phyloP scores from a whole-genome alignment of 2,329 filamentous ascomycete species.

The Penicillium glabrum region DNA sequence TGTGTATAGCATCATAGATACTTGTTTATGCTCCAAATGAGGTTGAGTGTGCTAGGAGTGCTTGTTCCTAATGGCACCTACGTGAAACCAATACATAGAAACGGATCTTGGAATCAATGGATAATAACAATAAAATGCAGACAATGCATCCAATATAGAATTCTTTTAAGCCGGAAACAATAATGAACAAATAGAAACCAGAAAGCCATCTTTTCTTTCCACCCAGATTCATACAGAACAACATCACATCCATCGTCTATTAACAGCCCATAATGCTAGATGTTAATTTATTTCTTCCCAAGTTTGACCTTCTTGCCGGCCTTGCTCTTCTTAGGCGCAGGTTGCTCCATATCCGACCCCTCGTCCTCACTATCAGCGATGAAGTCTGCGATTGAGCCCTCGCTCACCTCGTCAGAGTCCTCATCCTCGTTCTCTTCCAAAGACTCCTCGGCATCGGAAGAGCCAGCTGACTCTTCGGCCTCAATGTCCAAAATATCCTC shows the following conservation, averaged over 20 bases:
- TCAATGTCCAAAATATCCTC: slow-evolving; percentile 46
- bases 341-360: slow-evolving; percentile 28
- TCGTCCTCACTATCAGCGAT: slow-evolving; percentile 50
- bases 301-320: slow-evolving; percentile 35
- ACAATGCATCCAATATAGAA: slow-evolving; percentile 17
- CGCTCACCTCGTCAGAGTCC: slow-evolving; percentile 63
- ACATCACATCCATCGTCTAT: slow-evolving; percentile 7
- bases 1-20: background rate
- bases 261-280: background rate
- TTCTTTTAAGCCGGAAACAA: slow-evolving; percentile 15
- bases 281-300: slow-evolving; percentile 30
- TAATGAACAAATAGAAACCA: slow-evolving; percentile 16
- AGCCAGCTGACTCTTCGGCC: slow-evolving; percentile 43
- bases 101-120: background rate
- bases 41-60: too few species aligned
- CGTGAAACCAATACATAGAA: background rate
- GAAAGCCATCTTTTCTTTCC: slow-evolving; percentile 15
- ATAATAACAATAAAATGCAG: slow-evolving; percentile 10
- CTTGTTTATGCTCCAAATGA: background rate
- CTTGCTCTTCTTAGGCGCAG: slow-evolving; percentile 39
- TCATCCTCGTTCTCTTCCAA: slow-evolving; percentile 63
- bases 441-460: slow-evolving; percentile 47
- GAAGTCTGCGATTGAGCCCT: slow-evolving; percentile 47
- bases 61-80: too few species aligned
- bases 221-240: slow-evolving; percentile 11